Evolutionary conservation across 306 rosid genomes (phyloP), one percentile per base, ranked within the genome.

Genomic region (Prunus mongolica): DNA sequence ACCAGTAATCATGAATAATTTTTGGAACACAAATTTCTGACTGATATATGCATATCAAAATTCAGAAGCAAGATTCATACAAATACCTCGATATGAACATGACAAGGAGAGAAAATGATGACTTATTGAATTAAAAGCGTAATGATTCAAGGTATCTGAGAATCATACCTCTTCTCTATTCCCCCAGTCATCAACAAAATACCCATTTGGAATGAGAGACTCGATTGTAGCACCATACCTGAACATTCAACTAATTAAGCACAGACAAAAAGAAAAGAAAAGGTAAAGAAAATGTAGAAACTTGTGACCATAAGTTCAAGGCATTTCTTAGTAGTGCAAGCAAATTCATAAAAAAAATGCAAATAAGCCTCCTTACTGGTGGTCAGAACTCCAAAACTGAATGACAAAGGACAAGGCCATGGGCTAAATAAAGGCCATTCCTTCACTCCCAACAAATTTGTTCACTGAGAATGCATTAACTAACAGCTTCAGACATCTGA

Each of bases 121-220:
- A 54, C 52, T 24, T 6, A 52, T 14, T 49, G 34, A 52, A 45
- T 68, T 24, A 64, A 22, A 15, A 41, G n/a, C 58, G 18, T 3
- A 52, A 19, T 41, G 34, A 52, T 45, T 68, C 28, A 30, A 12
- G 8, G 27, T 57, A 78, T 72, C 47, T 73, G 45, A 76, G 55
- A 80, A 49, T 18, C 82, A 70, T 86, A 95, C 98, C 98, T 95
- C 98, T 90, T 95, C 98, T 85, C 78, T 88, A 78, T 95, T 95
- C 55, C 98, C 98, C 98, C 98, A 95, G 67, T 24, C 87, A 67
- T 89, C 96, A 80, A 95, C 93, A 65, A 81, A 82, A 84, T 89
- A 95, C 65, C 98, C 98, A 84, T 86, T 90, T 30, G 88, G 89
- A 69, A 97, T 86, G 79, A 85, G 83, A 61, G 93, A 89, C 78